Base-by-base conservation (phyloP, 2,329 filamentous ascomycete species). In the Dothistroma septosporum region DNA sequence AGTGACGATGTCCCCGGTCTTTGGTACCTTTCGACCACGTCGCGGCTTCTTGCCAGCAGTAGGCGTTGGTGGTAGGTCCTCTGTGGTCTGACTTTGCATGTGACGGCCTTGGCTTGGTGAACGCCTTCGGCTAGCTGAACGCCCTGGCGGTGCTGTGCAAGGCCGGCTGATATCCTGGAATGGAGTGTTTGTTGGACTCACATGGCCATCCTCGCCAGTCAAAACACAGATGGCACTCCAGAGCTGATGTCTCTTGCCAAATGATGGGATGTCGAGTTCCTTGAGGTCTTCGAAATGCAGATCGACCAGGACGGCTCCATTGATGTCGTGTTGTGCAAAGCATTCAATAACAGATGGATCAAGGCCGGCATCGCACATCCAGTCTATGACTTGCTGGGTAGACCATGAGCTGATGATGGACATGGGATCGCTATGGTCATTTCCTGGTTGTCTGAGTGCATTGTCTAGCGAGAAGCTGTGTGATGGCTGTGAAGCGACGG, bases 311-410 rank as follows among this genome's bases (percentile, higher is more conserved):
- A 97, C 90, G 4, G 86, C 83, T 14, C 93, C 93, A 28, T 88
- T 91, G 74, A 99, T 97, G 72, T 99, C 93, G 74, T 99, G 95
- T 69, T 89, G 85, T 63, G 92, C 83, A 70, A 99, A 97, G 68
- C 89, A 90, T 70, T 95, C 87, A 11, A 94, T 87, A 55, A 93
- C 82, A 7, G 82, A 78, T 55, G 85, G 78, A 73, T 96, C 92
- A 72, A 96, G 87, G 68, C 90, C 91, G 49, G 87, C 85, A 73
- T 91, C 85, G 70, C 87, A 84, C 91, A 97, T 94, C 85, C 90
- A 94, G 71, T 90, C 86, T 58, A 89, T 89, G 48, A 94, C 90
- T 77, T 91, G 87, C 71, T 87, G 83, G 2, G 90, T 87, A 14
- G 85, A 83, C 91, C 89, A 94, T 49, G 79, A 78, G 16, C 83